These are phyloP conservation scores for Musa schizocarpa DNA, from an alignment of 176 grass and related monocot species.

Conservation along the genomic window DNA sequence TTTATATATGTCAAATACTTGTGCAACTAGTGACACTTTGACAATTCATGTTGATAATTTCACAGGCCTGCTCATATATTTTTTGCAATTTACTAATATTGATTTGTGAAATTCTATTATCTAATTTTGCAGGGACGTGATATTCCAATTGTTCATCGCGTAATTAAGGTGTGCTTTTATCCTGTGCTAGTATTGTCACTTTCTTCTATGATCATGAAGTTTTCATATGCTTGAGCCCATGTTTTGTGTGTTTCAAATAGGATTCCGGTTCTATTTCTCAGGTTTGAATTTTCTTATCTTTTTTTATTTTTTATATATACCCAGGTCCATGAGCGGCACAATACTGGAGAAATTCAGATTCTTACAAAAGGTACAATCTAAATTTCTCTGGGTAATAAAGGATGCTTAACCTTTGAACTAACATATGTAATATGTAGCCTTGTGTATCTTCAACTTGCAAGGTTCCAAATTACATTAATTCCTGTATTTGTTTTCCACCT, in stretches of 20 bases:
- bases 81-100: neutral
- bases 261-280: neutral
- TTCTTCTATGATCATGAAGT: neutral
- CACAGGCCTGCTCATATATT: neutral
- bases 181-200: neutral
- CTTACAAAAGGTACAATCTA: constrained; percentile 68
- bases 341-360: constrained; percentile 49
- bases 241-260: neutral
- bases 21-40: neutral
- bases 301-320: neutral
- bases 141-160: constrained; percentile 93
- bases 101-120: neutral
- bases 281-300: neutral
- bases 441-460: too few relatives aligned
- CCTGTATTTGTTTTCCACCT: neutral
- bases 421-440: too few relatives aligned
- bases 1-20: neutral
- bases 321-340: constrained; percentile 67
- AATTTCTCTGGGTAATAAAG: neutral
- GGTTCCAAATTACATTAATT: too few relatives aligned
- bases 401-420: too few relatives aligned
- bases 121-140: constrained; percentile 46
- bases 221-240: neutral
- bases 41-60: neutral
- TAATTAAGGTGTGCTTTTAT: constrained; percentile 57